A percentile compares a stretch with the other conserved stretches of the same genome.
Evolutionary conservation across 192 early-diverging fungal genomes (phyloP).

Genomic region (Backusella tarrabulga): DNA sequence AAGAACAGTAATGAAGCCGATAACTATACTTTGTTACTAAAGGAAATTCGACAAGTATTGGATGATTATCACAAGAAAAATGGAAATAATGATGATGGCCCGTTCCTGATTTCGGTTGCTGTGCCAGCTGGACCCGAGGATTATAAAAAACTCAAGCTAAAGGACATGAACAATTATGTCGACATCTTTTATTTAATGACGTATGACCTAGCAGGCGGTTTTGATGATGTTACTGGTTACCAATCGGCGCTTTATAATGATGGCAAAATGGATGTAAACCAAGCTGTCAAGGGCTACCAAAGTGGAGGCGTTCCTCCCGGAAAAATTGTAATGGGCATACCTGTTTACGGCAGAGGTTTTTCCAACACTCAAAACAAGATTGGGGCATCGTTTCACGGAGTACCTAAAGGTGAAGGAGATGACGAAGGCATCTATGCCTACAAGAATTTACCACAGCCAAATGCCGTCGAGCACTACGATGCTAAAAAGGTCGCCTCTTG

Average conservation of each 20-base stretch:
- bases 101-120: constrained; percentile 67
- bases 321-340: constrained; percentile 89
- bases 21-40: constrained; percentile 79
- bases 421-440: constrained; percentile 91
- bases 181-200: constrained; percentile 91
- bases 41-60: constrained; percentile 66
- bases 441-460: constrained; percentile 67
- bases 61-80: constrained; percentile 46
- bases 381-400: constrained; percentile 61
- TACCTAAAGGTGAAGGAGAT: constrained; percentile 82
- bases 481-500: constrained; percentile 69
- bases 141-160: constrained; percentile 59
- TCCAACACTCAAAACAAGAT: constrained; percentile 70
- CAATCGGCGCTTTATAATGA: constrained; percentile 81
- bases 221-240: constrained; percentile 72
- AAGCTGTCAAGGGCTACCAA: constrained; percentile 72
- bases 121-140: constrained; percentile 58
- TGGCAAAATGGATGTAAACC: constrained; percentile 56
- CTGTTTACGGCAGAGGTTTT: constrained; percentile 92
- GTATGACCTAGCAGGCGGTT: constrained; percentile 73
- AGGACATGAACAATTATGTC: constrained; percentile 60
- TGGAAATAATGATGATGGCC: neutral
- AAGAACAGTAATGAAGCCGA: constrained; percentile 68
- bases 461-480: constrained; percentile 77
- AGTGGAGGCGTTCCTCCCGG: constrained; percentile 68